Conservation (phyloP, 108 stramenopile species). For the Nitzschia putrida region DNA sequence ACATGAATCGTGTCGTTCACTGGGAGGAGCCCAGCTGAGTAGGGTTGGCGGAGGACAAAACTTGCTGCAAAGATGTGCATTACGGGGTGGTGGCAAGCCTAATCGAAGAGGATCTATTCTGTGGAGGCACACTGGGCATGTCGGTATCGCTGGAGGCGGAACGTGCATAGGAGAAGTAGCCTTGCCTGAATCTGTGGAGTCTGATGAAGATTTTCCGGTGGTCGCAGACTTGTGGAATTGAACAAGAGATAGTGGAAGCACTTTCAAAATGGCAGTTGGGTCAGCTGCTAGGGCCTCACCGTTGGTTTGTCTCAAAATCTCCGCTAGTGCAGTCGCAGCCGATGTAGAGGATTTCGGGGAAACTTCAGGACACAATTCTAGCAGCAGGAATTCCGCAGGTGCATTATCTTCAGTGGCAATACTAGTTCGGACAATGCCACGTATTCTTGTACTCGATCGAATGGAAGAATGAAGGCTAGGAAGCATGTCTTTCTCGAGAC, state of each 20-base stretch:
- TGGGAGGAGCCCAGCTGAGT: constrained; percentile 6
- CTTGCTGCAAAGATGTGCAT: constrained; percentile 65
- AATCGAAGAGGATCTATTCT: constrained; percentile 69
- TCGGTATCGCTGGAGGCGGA: constrained; percentile 40
- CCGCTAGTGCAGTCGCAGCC: not conserved
- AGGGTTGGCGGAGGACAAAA: constrained; percentile 54
- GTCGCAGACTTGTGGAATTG: constrained; percentile 17
- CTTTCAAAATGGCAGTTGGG: constrained; percentile 53
- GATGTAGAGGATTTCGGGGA: not conserved
- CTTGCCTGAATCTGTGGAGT: not conserved
- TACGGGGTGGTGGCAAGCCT: constrained; percentile 58
- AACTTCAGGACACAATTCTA: constrained; percentile 22
- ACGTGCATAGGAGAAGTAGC: constrained; percentile 1
- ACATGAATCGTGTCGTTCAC: constrained; percentile 35
- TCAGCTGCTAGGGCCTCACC: constrained; percentile 43
- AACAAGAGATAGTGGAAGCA: constrained; percentile 54
- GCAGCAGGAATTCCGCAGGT: constrained; percentile 48
- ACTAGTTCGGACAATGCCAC: constrained; percentile 32
- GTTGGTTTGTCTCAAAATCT: constrained; percentile 37
- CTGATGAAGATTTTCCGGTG: not conserved
- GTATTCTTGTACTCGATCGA: constrained; percentile 10
- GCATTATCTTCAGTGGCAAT: constrained; percentile 24
- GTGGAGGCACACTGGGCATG: constrained; percentile 82
- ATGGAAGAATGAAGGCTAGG: constrained; percentile 22
- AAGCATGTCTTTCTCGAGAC: constrained; percentile 30